A percentile compares a stretch with the other conserved stretches of the same genome.
These are phyloP conservation scores for Chamaecyparis obtusa DNA, from an alignment of 75 land plant species.

Conservation along the genomic window DNA sequence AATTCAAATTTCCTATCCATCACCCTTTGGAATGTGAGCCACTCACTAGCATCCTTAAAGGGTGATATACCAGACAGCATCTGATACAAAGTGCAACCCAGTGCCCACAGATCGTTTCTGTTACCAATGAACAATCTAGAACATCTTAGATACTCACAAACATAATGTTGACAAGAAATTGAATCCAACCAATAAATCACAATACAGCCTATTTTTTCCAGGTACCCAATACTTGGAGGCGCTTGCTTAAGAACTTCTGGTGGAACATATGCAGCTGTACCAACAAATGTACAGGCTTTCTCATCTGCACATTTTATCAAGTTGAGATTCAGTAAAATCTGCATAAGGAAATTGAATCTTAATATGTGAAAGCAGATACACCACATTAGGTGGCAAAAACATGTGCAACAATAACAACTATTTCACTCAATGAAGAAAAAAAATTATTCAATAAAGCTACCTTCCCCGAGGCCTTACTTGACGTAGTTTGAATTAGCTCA, in stretches of 20 bases:
- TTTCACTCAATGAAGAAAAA: background rate
- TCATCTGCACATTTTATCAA: constrained; percentile 54
- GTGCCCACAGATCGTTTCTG: constrained; percentile 99
- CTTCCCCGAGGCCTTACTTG: constrained; percentile 37
- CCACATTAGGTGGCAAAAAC: background rate
- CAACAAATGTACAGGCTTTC: constrained; percentile 91
- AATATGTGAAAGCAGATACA: background rate
- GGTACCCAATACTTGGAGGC: constrained; percentile 82
- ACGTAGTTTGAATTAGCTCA: constrained; percentile 60
- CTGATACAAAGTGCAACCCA: constrained; percentile 97
- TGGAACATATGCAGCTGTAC: constrained; percentile 98
- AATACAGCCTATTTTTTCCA: background rate
- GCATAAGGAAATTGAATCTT: background rate
- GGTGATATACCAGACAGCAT: constrained; percentile 98
- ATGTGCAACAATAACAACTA: background rate
- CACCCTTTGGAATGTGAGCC: constrained; percentile 94
- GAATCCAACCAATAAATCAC: background rate
- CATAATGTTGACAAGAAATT: background rate
- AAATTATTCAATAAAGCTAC: constrained; percentile 1
- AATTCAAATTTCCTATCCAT: constrained; percentile 82
- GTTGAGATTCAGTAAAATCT: background rate
- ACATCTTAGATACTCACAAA: background rate
- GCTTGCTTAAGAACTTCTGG: constrained; percentile 92
- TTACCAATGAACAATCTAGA: constrained; percentile 17
- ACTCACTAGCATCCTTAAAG: constrained; percentile 98